A percentile compares a stretch with the other conserved stretches of the same genome.
phyloP scores from a whole-genome alignment of 2,329 filamentous ascomycete species.

The Ascochyta pisi region DNA sequence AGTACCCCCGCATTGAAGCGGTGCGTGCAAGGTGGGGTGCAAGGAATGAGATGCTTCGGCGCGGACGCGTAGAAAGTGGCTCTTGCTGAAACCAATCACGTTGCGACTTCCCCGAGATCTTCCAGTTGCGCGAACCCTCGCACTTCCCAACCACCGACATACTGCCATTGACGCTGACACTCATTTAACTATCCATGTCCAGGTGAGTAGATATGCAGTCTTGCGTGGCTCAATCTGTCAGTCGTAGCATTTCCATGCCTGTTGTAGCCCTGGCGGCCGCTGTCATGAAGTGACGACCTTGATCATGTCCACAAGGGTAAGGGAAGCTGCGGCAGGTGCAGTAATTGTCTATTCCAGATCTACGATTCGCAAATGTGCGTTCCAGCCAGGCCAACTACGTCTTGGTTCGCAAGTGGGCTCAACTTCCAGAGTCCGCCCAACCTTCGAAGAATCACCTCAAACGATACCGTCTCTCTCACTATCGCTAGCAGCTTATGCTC shows the following conservation, averaged over 20 bases:
- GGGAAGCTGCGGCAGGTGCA: too few relatives aligned
- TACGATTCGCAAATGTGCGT: too few relatives aligned
- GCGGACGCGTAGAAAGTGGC: slow-evolving; percentile 11
- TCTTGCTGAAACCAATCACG: slow-evolving; percentile 18
- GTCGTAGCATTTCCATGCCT: too few relatives aligned
- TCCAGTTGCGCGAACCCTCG: background rate
- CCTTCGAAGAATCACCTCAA: background rate
- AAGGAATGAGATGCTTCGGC: slow-evolving; percentile 18
- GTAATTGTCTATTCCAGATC: too few relatives aligned
- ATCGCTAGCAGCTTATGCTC: background rate
- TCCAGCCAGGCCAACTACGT: too few relatives aligned
- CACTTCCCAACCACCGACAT: background rate
- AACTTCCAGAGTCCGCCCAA: background rate
- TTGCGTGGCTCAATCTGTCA: background rate
- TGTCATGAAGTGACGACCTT: too few relatives aligned
- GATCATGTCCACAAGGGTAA: too few relatives aligned
- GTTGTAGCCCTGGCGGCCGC: too few relatives aligned
- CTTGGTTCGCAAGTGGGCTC: too few relatives aligned
- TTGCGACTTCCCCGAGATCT: slow-evolving; percentile 13
- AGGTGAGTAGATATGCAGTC: background rate
- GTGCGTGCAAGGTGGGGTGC: slow-evolving; percentile 27
- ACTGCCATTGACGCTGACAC: background rate
- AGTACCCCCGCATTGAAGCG: slow-evolving; percentile 36
- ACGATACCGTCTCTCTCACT: background rate
- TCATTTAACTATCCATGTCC: background rate